phyloP scores from a whole-genome alignment of 441 rosid genomes.

The Brassica hybrid region DNA sequence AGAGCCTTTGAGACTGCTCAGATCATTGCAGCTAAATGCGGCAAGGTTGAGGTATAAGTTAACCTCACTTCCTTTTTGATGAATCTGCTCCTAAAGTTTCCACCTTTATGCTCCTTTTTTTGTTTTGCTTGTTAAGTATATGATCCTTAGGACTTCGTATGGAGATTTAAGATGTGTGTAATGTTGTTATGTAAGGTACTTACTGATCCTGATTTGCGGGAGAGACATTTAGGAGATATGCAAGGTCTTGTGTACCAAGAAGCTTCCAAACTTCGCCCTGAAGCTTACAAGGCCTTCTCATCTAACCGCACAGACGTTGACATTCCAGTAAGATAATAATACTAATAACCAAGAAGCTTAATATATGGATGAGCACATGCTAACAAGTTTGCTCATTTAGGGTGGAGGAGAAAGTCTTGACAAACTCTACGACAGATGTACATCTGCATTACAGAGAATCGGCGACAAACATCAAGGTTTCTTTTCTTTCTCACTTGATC shows the following conservation, averaged over 20 bases:
- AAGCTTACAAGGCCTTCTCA: constrained; percentile 67
- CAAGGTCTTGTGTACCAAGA: constrained; percentile 69
- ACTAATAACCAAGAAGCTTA: constrained; percentile 10
- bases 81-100: constrained; percentile 16
- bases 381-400: constrained; percentile 35
- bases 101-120: background rate
- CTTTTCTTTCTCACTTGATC: constrained; percentile 1
- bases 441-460: constrained; percentile 69
- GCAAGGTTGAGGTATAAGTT: constrained; percentile 56
- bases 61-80: background rate
- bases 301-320: constrained; percentile 62
- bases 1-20: constrained; percentile 78
- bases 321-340: constrained; percentile 61
- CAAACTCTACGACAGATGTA: constrained; percentile 67
- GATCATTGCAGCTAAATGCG: constrained; percentile 67
- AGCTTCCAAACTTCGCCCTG: constrained; percentile 55
- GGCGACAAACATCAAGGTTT: constrained; percentile 69
- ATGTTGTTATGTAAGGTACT: constrained; percentile 56
- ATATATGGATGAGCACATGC: constrained; percentile 3
- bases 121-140: background rate
- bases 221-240: constrained; percentile 83
- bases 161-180: background rate
- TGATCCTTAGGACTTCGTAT: background rate
- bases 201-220: constrained; percentile 66
- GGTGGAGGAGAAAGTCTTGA: constrained; percentile 95